A percentile compares a stretch with the other conserved stretches of the same genome.
These are phyloP conservation scores for Rhytidiadelphus loreus DNA, from an alignment of 225 moss, liverwort and hornwort genomes.

Conservation along the genomic window DNA sequence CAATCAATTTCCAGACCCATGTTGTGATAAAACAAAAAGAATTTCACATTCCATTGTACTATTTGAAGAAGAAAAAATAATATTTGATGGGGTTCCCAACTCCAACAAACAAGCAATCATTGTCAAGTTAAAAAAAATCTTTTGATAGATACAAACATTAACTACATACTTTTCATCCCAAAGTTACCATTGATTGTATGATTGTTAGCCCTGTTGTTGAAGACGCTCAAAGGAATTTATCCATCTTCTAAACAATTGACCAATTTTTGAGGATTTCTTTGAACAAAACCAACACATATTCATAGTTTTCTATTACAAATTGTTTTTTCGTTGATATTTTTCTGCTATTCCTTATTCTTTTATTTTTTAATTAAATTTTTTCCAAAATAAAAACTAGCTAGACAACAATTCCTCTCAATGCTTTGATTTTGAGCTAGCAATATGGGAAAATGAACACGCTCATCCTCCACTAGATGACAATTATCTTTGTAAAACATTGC, in stretches of 20 bases:
- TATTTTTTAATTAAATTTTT: background rate
- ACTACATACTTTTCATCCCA: too few species aligned
- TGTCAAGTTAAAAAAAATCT: background rate
- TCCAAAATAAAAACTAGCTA: background rate
- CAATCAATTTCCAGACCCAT: too few species aligned
- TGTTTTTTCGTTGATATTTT: background rate
- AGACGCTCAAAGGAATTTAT: background rate
- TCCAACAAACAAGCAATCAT: too few species aligned
- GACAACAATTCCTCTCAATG: accelerated
- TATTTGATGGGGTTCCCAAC: too few species aligned
- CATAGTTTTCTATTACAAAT: background rate
- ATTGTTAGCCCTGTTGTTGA: background rate
- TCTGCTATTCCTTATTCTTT: background rate
- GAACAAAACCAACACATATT: background rate
- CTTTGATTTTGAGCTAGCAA: too few species aligned
- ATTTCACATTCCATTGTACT: too few species aligned
- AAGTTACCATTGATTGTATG: background rate
- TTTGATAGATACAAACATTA: too few species aligned
- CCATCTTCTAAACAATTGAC: background rate
- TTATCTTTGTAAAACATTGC: too few species aligned
- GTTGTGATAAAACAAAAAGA: too few species aligned
- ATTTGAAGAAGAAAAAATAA: too few species aligned
- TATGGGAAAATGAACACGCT: too few species aligned
- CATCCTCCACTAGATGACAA: too few species aligned
- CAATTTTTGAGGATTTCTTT: background rate